Evolutionary conservation across 139 green algal genomes (phyloP).

Genomic region (Chlorella sorokiniana): DNA sequence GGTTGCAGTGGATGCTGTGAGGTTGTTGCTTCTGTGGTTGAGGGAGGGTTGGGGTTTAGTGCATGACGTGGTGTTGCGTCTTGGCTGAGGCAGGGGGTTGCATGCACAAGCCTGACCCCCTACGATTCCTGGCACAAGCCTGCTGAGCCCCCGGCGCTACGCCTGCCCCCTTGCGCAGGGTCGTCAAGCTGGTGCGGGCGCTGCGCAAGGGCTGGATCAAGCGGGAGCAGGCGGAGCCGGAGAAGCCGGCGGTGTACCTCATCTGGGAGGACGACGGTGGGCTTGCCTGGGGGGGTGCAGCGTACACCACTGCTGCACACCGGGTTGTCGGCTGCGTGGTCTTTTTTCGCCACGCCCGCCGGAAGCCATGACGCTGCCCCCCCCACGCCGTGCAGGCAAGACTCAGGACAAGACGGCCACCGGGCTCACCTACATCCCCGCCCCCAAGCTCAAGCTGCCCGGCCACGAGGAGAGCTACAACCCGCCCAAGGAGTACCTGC

Average conservation of each 20-base stretch:
- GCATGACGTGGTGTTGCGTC: background rate
- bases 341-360: background rate
- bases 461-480: conserved; percentile 96
- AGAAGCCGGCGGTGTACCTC: conserved; percentile 74
- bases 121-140: no score
- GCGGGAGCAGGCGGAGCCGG: conserved; percentile 34
- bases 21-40: background rate
- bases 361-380: background rate
- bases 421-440: conserved; percentile 90
- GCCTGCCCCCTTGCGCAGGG: conserved; percentile 24
- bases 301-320: no score
- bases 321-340: no score
- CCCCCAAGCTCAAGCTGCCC: conserved; percentile 90
- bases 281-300: no score
- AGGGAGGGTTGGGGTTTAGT: background rate
- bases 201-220: conserved; percentile 94
- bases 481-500: conserved; percentile 93
- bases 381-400: conserved; percentile 24
- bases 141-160: no score
- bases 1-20: background rate
- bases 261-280: conserved; percentile 91
- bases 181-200: conserved; percentile 87
- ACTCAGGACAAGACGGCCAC: conserved; percentile 66
- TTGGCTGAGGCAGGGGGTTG: no score
- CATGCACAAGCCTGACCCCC: no score